Conservation (phyloP, 2,329 filamentous ascomycete genomes). For the Sporothrix sp. region DNA sequence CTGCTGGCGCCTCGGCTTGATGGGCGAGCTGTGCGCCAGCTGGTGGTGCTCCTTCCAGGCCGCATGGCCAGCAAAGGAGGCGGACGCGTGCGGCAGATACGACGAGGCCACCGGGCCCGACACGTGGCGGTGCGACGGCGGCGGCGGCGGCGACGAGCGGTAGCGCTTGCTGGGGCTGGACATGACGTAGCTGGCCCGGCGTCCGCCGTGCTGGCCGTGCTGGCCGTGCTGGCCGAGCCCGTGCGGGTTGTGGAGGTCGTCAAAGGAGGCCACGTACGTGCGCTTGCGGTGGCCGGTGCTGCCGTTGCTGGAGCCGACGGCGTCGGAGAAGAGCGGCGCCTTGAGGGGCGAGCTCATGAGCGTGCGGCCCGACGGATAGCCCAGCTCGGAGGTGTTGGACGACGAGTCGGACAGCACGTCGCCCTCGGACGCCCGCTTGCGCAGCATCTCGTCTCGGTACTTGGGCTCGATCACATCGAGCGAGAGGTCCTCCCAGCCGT, state of each 20-base stretch:
- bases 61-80: slow-evolving; percentile 32
- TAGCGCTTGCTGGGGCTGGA: slow-evolving; percentile 60
- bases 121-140: slow-evolving; percentile 54
- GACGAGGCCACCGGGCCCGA: slow-evolving; percentile 54
- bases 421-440: slow-evolving; percentile 57
- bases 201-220: slow-evolving; percentile 16
- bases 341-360: slow-evolving; percentile 82
- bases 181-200: slow-evolving; percentile 19
- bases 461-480: slow-evolving; percentile 79
- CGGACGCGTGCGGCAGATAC: slow-evolving; percentile 26
- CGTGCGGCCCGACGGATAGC: slow-evolving; percentile 50
- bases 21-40: slow-evolving; percentile 76
- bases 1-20: slow-evolving; percentile 64
- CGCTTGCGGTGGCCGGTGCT: slow-evolving; percentile 57
- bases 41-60: slow-evolving; percentile 75
- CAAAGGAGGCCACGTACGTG: slow-evolving; percentile 50
- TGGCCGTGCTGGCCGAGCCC: slow-evolving; percentile 17
- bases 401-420: slow-evolving; percentile 81
- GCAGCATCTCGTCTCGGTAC: slow-evolving; percentile 67
- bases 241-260: no score
- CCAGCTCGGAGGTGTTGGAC: slow-evolving; percentile 69
- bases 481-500: slow-evolving; percentile 86
- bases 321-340: slow-evolving; percentile 74
- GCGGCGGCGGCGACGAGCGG: slow-evolving; percentile 48
- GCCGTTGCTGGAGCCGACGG: slow-evolving; percentile 60